Conservation (phyloP, 768 basidiomycete genomes). For the Lentinula lateritia region DNA sequence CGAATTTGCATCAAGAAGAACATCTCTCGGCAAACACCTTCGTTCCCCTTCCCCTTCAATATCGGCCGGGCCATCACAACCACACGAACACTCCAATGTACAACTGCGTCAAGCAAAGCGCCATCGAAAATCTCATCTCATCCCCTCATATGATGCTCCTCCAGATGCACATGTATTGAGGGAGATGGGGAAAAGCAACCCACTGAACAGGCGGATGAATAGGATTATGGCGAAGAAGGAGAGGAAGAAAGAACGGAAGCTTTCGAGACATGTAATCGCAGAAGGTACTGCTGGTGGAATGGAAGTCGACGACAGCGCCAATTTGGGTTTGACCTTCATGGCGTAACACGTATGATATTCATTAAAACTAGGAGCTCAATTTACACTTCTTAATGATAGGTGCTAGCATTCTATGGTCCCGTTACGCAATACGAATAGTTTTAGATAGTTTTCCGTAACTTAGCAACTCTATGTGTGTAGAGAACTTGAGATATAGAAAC, state of each 20-base stretch:
- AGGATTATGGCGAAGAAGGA: constrained; percentile 64
- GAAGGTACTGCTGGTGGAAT: constrained; percentile 23
- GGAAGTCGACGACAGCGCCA: constrained; percentile 35
- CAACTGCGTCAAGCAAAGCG: constrained; percentile 46
- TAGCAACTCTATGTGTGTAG: no score
- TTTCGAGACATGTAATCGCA: constrained; percentile 30
- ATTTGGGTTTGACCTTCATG: constrained; percentile 44
- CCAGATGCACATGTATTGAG: constrained; percentile 40
- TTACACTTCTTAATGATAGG: neutral
- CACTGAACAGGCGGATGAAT: constrained; percentile 51
- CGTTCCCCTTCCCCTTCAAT: constrained; percentile 21
- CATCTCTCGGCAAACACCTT: constrained; percentile 23
- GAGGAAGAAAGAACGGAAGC: constrained; percentile 55
- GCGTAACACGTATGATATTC: constrained; percentile 15
- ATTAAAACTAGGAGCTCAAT: no score
- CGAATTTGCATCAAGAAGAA: constrained; percentile 10
- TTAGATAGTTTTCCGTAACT: no score
- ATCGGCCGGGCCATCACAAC: neutral
- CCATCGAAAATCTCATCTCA: constrained; percentile 48
- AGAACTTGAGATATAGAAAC: no score
- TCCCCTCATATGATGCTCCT: constrained; percentile 47
- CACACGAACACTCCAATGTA: constrained; percentile 6
- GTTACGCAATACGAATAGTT: no score
- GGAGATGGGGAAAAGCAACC: constrained; percentile 50
- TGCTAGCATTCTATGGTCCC: no score